Evolutionary conservation across 345 rosid species (phyloP).

Genomic region (Noccaea caerulescens): DNA sequence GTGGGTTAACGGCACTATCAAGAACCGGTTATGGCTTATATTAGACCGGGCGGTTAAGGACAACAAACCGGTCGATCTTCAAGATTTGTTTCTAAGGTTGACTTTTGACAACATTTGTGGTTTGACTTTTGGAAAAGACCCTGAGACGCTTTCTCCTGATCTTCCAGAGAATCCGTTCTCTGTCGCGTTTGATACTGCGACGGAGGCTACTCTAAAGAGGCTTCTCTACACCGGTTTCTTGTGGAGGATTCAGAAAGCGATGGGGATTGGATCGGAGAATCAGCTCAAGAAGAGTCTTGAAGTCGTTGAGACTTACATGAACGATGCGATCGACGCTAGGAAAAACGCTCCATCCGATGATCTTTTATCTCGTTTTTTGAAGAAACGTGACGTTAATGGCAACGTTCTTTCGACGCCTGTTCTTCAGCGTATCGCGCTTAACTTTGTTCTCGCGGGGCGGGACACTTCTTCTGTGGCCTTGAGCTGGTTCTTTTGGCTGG

Average conservation of each 20-base stretch:
- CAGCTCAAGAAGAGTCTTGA: conserved; percentile 57
- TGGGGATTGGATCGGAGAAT: conserved; percentile 66
- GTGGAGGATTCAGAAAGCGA: conserved; percentile 67
- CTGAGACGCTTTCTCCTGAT: conserved; percentile 69
- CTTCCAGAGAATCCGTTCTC: conserved; percentile 80
- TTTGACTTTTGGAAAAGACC: conserved; percentile 89
- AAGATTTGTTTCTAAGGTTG: conserved; percentile 80
- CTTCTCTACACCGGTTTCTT: conserved; percentile 72
- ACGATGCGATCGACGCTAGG: conserved; percentile 65
- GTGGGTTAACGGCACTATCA: conserved; percentile 89
- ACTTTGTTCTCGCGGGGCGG: conserved; percentile 90
- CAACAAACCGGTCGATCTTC: conserved; percentile 63
- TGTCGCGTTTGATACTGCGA: conserved; percentile 74
- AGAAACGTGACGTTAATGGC: conserved; percentile 70
- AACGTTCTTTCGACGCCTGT: conserved; percentile 58
- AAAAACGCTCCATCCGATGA: conserved; percentile 83
- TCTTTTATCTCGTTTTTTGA: conserved; percentile 77
- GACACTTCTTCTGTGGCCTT: conserved; percentile 94
- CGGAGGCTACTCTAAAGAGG: conserved; percentile 82
- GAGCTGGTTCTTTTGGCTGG: conserved; percentile 96
- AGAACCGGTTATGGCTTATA: conserved; percentile 78
- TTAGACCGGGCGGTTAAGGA: conserved; percentile 58
- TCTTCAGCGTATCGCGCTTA: conserved; percentile 85
- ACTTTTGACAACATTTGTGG: conserved; percentile 94
- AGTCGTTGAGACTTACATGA: conserved; percentile 71